phyloP scores from a whole-genome alignment of 129 eudicot species.

The Saussurea involucrata region DNA sequence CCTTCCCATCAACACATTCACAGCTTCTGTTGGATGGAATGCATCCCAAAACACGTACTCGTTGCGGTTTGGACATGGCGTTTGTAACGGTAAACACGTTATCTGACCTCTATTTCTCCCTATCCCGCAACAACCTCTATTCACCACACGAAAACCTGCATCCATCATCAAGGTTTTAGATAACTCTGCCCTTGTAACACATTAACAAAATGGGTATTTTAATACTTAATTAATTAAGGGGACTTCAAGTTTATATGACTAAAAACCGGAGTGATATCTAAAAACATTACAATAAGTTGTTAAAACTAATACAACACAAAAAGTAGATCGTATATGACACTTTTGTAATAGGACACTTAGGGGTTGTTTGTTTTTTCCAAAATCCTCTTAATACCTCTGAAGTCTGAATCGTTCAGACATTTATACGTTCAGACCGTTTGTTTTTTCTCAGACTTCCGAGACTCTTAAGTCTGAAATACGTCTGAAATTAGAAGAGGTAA shows the following conservation, averaged over 20 bases:
- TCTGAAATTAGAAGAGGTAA: too few species aligned
- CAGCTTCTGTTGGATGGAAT: conserved; percentile 89
- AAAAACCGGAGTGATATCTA: too few species aligned
- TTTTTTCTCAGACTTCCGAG: too few species aligned
- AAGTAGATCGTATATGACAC: background rate
- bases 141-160: conserved; percentile 65
- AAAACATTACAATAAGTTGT: background rate
- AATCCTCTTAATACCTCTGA: too few species aligned
- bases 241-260: background rate
- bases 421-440: too few species aligned
- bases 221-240: background rate
- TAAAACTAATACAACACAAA: background rate
- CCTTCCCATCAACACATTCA: conserved; percentile 66
- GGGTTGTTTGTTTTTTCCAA: too few species aligned
- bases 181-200: background rate
- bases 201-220: background rate
- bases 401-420: too few species aligned
- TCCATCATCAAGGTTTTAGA: background rate
- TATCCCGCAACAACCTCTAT: conserved; percentile 84
- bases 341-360: background rate
- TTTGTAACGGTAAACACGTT: conserved; percentile 82
- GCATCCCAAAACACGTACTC: conserved; percentile 94
- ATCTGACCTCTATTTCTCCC: conserved; percentile 89
- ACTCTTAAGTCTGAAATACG: too few species aligned
- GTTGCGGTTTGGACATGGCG: conserved; percentile 64